Evolutionary conservation across 306 rosid species (phyloP), one percentile per base, ranked within the genome.

Genomic region (Medicago lupulina): DNA sequence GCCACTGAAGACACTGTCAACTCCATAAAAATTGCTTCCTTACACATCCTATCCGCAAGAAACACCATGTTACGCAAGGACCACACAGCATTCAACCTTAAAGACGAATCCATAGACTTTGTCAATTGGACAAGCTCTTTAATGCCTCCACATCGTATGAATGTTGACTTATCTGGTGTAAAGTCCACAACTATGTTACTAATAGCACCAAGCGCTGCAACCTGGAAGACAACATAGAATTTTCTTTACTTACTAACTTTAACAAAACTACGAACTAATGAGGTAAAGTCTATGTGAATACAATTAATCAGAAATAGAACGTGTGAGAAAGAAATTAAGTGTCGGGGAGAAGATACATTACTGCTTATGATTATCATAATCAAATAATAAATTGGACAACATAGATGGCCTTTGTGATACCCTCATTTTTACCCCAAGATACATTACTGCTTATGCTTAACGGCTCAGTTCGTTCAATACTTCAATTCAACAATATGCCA

Each of bases 141-240:
- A 81, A 88, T 70, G 19, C 97, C 99, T 72, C 99, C 97, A 78
- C 85, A 86, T 82, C 83, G 88, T 75, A 86, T 47, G 84, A 95
- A 81, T 61, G 81, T 76, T 23, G 91, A 81, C 81, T 85, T 89
- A 59, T 49, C 80, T 31, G 89, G 92, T 54, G 81, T 65, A 73
- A 92, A 90, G 83, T 92, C 91, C n/a, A 90, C 90, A 39, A 84
- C 96, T 65, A 95, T 84, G 85, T 95, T 95, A 87, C 97, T 83
- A 55, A 92, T 60, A 67, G 90, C 96, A 75, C 93, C 85, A 71
- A 95, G 93, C 43, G 97, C 96, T 39, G 97, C 97, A 84, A 89
- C 87, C 99, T 95, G 93, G 73, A 85, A 83, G 79, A 85, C 28
- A 77, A 73, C 17, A 85, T 12, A 67, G 64, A 71, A 73, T 60